A percentile compares a stretch with the other conserved stretches of the same genome.
Conservation (phyloP, 2,329 filamentous ascomycete species). For the Botrytis hyacinthi region DNA sequence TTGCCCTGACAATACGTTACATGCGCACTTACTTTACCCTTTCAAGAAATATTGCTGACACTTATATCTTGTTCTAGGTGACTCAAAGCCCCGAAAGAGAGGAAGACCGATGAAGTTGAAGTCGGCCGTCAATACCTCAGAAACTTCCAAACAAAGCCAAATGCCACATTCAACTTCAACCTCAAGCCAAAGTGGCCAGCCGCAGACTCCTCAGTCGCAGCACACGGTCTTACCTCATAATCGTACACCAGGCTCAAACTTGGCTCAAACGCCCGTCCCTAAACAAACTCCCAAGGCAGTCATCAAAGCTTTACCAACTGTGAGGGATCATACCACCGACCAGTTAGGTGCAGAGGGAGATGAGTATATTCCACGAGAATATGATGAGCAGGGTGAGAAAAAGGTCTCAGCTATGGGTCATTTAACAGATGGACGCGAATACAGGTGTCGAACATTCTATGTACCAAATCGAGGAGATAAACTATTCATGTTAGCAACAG, state of each 20-base stretch:
- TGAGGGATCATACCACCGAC: constrained; percentile 95
- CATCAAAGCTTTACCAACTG: constrained; percentile 91
- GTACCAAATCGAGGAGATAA: constrained; percentile 90
- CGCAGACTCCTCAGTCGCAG: constrained; percentile 54
- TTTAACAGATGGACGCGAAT: constrained; percentile 78
- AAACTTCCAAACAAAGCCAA: constrained; percentile 50
- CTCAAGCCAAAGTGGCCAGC: constrained; percentile 46
- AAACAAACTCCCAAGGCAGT: constrained; percentile 82
- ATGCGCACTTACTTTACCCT: constrained; percentile 26
- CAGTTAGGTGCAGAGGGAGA: constrained; percentile 86
- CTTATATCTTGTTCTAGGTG: constrained; percentile 40
- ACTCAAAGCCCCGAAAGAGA: constrained; percentile 43
- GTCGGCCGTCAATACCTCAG: constrained; percentile 51
- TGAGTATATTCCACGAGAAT: constrained; percentile 92
- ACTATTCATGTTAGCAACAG: constrained; percentile 97
- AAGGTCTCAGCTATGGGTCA: constrained; percentile 86
- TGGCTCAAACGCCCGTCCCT: constrained; percentile 60
- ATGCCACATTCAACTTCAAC: constrained; percentile 44
- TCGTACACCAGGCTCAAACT: constrained; percentile 38
- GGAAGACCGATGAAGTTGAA: constrained; percentile 39
- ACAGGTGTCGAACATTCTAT: constrained; percentile 89
- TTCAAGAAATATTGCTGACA: constrained; percentile 27
- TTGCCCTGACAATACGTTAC: constrained; percentile 35
- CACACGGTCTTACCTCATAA: constrained; percentile 32
- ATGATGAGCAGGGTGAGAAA: constrained; percentile 88